phyloP scores from a whole-genome alignment of 202 grass and related monocot genomes.

The Carex arenaria region DNA sequence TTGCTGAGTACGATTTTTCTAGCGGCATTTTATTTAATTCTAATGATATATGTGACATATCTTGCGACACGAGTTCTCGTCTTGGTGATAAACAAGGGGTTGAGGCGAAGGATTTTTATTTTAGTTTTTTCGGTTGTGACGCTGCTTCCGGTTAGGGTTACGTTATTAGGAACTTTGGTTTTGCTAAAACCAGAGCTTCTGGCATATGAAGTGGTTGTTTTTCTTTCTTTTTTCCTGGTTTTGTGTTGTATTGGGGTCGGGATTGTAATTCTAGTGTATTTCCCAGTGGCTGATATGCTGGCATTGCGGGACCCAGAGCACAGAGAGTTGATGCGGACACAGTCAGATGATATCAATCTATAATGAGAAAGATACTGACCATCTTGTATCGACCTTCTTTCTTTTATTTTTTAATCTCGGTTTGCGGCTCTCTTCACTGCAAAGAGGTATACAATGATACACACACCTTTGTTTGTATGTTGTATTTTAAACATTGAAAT shows the following conservation, averaged over 20 bases:
- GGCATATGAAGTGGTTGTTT: conserved; percentile 60
- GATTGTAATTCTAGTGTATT: conserved; percentile 79
- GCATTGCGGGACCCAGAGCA: conserved; percentile 51
- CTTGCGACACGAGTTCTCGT: conserved; percentile 53
- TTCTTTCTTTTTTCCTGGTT: conserved; percentile 68
- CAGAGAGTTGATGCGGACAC: conserved; percentile 41
- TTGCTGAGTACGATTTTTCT: conserved; percentile 81
- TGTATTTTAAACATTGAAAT: neutral
- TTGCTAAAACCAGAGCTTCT: conserved; percentile 47
- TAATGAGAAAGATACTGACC: conserved; percentile 7
- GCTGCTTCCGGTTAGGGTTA: conserved; percentile 49
- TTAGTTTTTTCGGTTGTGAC: conserved; percentile 46
- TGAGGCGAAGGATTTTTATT: conserved; percentile 74
- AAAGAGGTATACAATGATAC: neutral
- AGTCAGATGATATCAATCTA: conserved; percentile 25
- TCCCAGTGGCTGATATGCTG: conserved; percentile 69
- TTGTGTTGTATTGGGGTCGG: conserved; percentile 60
- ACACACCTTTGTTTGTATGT: neutral
- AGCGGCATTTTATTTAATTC: conserved; percentile 55
- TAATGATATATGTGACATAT: conserved; percentile 63
- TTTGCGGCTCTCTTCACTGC: neutral
- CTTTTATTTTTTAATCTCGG: conserved; percentile 19
- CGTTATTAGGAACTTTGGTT: conserved; percentile 67
- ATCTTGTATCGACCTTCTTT: neutral
- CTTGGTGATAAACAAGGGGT: conserved; percentile 85